Conservation (phyloP, 371 early-diverging fungal genomes). For the Mortierella sp. region DNA sequence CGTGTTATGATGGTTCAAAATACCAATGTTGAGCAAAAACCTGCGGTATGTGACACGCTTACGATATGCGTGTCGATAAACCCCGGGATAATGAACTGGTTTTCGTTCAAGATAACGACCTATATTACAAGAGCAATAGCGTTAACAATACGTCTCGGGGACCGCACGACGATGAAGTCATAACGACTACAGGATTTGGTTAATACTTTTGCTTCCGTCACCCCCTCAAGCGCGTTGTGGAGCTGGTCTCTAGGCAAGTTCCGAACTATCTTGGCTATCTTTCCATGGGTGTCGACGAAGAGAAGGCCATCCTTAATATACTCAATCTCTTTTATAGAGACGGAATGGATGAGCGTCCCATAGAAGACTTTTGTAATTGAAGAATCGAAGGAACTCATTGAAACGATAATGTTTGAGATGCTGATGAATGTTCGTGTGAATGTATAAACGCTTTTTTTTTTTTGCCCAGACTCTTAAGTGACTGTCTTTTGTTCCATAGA, state of each 20-base stretch:
- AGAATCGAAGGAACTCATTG: conserved; percentile 28
- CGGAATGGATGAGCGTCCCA: conserved; percentile 79
- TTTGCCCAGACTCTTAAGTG: too few relatives aligned
- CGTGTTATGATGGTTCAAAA: background rate
- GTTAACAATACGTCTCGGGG: too few relatives aligned
- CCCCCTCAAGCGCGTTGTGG: conserved; percentile 10
- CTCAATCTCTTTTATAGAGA: conserved; percentile 69
- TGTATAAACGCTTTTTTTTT: too few relatives aligned
- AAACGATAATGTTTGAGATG: background rate
- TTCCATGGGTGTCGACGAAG: conserved; percentile 67
- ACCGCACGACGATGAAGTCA: too few relatives aligned
- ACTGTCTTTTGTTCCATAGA: too few relatives aligned
- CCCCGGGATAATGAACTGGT: conserved; percentile 88
- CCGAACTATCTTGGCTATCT: conserved; percentile 65
- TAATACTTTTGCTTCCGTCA: conserved; percentile 25
- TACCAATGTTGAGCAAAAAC: background rate
- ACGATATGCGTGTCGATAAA: conserved; percentile 92
- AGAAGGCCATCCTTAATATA: conserved; percentile 67
- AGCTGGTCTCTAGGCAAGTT: conserved; percentile 48
- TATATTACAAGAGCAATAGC: conserved; percentile 12
- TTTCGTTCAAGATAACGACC: conserved; percentile 60
- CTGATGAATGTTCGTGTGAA: background rate
- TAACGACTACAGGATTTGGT: background rate
- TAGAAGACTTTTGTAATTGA: conserved; percentile 62
- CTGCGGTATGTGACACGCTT: conserved; percentile 15